Evolutionary conservation across 495 filamentous ascomycete genomes (phyloP).

Genomic region (Daldinia childiae): DNA sequence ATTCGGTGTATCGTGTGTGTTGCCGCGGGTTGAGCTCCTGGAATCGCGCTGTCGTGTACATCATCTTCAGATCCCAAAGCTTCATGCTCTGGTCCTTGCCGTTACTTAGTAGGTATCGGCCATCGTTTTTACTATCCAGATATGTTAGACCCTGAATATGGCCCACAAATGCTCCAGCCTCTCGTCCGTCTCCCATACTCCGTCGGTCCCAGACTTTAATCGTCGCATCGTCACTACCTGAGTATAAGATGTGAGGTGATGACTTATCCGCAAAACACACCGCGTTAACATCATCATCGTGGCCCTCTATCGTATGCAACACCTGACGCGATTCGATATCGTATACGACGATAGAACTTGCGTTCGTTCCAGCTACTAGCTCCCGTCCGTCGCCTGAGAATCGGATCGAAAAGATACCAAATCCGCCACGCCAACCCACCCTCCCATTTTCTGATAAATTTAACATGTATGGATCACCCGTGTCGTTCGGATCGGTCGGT

Average conservation of each 20-base stretch:
- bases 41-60: constrained; percentile 75
- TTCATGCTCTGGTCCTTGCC: constrained; percentile 98
- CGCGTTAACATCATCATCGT: constrained; percentile 92
- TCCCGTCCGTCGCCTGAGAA: constrained; percentile 94
- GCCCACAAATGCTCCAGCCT: constrained; percentile 91
- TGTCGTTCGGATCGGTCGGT: constrained; percentile 82
- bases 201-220: constrained; percentile 97
- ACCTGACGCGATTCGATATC: constrained; percentile 83
- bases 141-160: constrained; percentile 96
- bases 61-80: constrained; percentile 90
- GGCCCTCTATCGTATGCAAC: constrained; percentile 78
- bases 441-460: constrained; percentile 69
- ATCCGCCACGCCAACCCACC: constrained; percentile 51
- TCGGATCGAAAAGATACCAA: constrained; percentile 85
- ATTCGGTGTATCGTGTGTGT: constrained; percentile 68
- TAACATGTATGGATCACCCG: constrained; percentile 76
- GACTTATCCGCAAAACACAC: constrained; percentile 92
- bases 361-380: constrained; percentile 86
- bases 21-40: constrained; percentile 55
- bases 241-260: constrained; percentile 95
- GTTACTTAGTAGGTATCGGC: constrained; percentile 92
- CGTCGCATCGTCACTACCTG: constrained; percentile 92
- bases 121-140: constrained; percentile 95
- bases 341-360: constrained; percentile 86
- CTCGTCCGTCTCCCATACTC: constrained; percentile 84